A percentile compares a stretch with the other conserved stretches of the same genome.
These are phyloP conservation scores for Candida sojae DNA, from an alignment of 1,139 yeast genomes.

Conservation along the genomic window DNA sequence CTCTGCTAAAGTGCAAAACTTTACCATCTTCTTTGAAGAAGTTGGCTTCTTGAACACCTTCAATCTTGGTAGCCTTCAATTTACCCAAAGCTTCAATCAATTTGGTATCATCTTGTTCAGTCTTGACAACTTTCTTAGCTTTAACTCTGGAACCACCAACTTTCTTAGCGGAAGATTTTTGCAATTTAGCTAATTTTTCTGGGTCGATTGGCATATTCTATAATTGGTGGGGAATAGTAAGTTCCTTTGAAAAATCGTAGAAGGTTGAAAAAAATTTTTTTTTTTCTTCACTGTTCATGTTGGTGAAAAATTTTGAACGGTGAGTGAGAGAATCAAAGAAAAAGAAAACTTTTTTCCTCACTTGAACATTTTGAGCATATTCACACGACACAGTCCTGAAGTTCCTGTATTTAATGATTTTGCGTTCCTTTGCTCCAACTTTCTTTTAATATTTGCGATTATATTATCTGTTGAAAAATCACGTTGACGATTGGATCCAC, in stretches of 20 bases:
- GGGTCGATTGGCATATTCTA: slow-evolving; percentile 75
- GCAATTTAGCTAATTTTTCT: slow-evolving; percentile 84
- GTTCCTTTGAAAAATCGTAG: neutral
- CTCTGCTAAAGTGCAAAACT: slow-evolving; percentile 94
- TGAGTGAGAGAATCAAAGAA: neutral
- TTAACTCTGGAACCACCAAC: slow-evolving; percentile 90
- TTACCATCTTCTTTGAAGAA: slow-evolving; percentile 96
- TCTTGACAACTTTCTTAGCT: slow-evolving; percentile 64
- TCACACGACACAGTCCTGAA: neutral
- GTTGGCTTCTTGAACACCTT: slow-evolving; percentile 94
- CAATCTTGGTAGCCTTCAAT: slow-evolving; percentile 85
- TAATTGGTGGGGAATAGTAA: neutral
- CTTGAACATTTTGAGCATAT: neutral
- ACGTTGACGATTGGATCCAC: neutral
- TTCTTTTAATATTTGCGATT: neutral
- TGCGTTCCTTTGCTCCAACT: neutral
- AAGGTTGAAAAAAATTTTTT: slow-evolving; percentile 5
- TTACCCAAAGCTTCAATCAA: slow-evolving; percentile 88
- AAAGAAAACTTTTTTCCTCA: neutral
- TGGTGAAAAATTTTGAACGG: slow-evolving; percentile 9
- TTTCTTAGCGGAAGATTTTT: slow-evolving; percentile 70
- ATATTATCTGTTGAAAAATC: neutral
- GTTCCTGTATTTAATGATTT: slow-evolving; percentile 2
- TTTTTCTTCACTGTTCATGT: neutral
- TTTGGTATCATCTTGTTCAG: slow-evolving; percentile 86